phyloP scores from a whole-genome alignment of 345 rosid genomes.

The Trapa bicornis region DNA sequence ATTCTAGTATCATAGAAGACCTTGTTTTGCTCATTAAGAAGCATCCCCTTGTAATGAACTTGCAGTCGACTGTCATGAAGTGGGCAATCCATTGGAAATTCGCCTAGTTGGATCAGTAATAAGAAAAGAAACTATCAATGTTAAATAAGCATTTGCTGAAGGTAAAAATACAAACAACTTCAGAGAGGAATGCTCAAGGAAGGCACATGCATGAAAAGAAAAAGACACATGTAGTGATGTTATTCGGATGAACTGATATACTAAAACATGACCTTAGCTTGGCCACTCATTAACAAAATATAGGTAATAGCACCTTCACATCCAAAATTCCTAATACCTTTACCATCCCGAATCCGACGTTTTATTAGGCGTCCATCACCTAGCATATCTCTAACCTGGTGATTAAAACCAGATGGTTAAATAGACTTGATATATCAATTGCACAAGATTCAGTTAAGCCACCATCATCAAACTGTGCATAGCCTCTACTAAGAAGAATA shows the following conservation, averaged over 20 bases:
- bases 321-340: conserved; percentile 32
- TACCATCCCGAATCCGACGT: conserved; percentile 80
- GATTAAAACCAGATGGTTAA: conserved; percentile 8
- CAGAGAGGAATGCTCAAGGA: background rate
- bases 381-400: conserved; percentile 89
- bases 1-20: conserved; percentile 67
- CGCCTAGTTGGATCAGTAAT: conserved; percentile 38
- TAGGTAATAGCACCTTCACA: background rate
- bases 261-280: background rate
- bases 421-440: background rate
- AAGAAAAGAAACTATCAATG: background rate
- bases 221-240: background rate
- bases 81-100: conserved; percentile 98
- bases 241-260: background rate
- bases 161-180: background rate
- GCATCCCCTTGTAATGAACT: conserved; percentile 84
- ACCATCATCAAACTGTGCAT: background rate
- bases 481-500: background rate
- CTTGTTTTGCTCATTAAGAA: conserved; percentile 63
- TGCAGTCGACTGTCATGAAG: conserved; percentile 75
- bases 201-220: background rate
- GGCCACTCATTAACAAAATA: background rate
- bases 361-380: conserved; percentile 96
- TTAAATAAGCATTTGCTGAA: background rate
- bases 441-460: background rate